A percentile compares a stretch with the other conserved stretches of the same genome.
Evolutionary conservation across 2,329 filamentous ascomycete species (phyloP).

Genomic region (Aspergillus calidoustus): DNA sequence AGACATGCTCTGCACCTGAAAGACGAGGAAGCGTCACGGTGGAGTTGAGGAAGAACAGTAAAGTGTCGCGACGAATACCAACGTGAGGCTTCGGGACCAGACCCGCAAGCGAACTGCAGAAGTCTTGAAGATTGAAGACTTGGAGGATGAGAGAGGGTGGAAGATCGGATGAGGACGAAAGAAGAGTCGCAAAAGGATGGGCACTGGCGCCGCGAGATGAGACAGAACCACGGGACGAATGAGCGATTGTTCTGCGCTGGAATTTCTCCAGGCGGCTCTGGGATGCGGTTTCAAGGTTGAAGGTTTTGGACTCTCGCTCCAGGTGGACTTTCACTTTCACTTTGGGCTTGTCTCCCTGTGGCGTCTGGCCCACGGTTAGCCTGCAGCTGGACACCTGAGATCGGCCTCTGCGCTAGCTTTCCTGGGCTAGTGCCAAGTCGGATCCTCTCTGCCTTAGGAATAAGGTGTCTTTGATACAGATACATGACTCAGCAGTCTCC

Average conservation of each 20-base stretch:
- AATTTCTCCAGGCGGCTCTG: constrained; percentile 28
- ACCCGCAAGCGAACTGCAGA: constrained; percentile 30
- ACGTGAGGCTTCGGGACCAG: constrained; percentile 32
- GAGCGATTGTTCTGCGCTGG: constrained; percentile 12
- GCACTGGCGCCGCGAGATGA: constrained; percentile 6
- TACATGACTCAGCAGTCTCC: background rate
- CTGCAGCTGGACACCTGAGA: constrained; percentile 25
- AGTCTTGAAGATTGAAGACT: constrained; percentile 15
- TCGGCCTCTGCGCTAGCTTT: constrained; percentile 24
- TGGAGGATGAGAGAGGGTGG: background rate
- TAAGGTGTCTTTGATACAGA: background rate
- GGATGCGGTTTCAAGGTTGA: constrained; percentile 23
- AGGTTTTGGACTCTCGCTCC: constrained; percentile 5
- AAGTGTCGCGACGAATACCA: constrained; percentile 28
- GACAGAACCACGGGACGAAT: constrained; percentile 9
- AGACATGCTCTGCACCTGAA: constrained; percentile 21
- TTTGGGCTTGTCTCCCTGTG: constrained; percentile 28
- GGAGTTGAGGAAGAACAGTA: constrained; percentile 17
- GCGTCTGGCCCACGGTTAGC: constrained; percentile 31
- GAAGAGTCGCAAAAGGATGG: constrained; percentile 9
- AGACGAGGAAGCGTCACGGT: constrained; percentile 17
- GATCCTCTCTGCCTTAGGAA: background rate
- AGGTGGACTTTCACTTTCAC: constrained; percentile 12
- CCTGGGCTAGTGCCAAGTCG: background rate
- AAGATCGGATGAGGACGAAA: constrained; percentile 10